Conservation (phyloP, 176 grass and related monocot genomes). For the Microstegium vimineum region DNA sequence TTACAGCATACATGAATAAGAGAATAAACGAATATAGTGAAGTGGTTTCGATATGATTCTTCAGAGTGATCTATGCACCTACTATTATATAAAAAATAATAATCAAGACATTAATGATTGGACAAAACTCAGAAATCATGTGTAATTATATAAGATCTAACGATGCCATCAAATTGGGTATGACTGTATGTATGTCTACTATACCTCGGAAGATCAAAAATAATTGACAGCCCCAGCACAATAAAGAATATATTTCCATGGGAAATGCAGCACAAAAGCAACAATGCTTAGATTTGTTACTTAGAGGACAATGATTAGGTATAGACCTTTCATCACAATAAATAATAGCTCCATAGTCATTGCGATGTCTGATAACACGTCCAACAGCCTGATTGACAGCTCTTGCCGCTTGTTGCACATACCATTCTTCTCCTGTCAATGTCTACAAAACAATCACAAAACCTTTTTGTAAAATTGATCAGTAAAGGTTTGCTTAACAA, state of each 20-base stretch:
- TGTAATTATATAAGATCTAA: neutral
- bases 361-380: slow-evolving; percentile 85
- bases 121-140: neutral
- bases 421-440: slow-evolving; percentile 85
- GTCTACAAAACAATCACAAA: slow-evolving; percentile 46
- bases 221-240: neutral
- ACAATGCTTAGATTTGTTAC: slow-evolving; percentile 16
- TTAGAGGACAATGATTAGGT: slow-evolving; percentile 19
- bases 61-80: neutral
- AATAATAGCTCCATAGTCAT: slow-evolving; percentile 97
- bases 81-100: neutral
- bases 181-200: neutral
- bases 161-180: neutral
- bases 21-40: slow-evolving; percentile 6
- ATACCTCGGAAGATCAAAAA: neutral
- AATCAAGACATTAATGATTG: neutral
- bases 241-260: neutral
- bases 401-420: slow-evolving; percentile 93
- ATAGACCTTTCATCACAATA: slow-evolving; percentile 93
- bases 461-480: slow-evolving; percentile 13
- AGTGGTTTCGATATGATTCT: neutral
- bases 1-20: neutral
- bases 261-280: slow-evolving; percentile 23
- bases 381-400: slow-evolving; percentile 98
- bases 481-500: neutral